Evolutionary conservation across 2,329 filamentous ascomycete species (phyloP).

Genomic region (Paecilomyces fulvus): DNA sequence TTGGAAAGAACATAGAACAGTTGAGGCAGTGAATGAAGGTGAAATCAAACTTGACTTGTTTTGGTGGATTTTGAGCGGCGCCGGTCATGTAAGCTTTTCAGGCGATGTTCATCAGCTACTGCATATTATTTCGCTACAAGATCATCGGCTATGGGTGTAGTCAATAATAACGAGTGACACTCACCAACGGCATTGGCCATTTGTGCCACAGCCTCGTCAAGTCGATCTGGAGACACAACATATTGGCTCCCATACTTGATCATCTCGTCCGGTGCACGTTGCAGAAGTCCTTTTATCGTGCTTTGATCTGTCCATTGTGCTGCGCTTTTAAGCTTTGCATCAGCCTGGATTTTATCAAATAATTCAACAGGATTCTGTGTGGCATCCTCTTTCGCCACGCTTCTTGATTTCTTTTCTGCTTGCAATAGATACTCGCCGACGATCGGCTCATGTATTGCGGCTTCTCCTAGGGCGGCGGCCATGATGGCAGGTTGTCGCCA

Average conservation of each 20-base stretch:
- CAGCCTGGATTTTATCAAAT: conserved; percentile 48
- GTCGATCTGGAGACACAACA: conserved; percentile 45
- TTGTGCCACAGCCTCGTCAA: conserved; percentile 51
- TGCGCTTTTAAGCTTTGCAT: conserved; percentile 50
- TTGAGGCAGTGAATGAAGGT: conserved; percentile 74
- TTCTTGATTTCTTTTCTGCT: conserved; percentile 26
- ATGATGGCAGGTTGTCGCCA: conserved; percentile 74
- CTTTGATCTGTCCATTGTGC: conserved; percentile 48
- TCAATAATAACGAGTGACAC: conserved; percentile 5
- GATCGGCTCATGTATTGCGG: conserved; percentile 58
- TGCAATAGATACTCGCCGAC: conserved; percentile 46
- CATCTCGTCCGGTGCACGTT: conserved; percentile 56
- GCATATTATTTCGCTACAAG: conserved; percentile 31
- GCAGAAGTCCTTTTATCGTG: conserved; percentile 59
- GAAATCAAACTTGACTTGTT: conserved; percentile 71
- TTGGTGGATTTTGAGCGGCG: conserved; percentile 55
- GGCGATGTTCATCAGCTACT: conserved; percentile 18
- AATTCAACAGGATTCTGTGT: conserved; percentile 48
- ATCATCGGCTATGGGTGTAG: background rate
- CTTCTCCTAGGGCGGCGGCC: conserved; percentile 69
- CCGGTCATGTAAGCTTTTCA: conserved; percentile 46
- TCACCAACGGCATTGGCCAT: conserved; percentile 60
- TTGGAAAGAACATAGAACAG: conserved; percentile 61
- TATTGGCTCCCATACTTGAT: conserved; percentile 53
- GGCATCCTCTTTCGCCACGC: conserved; percentile 17